phyloP scores from a whole-genome alignment of 257 asterid species.

The Echites panduratus region DNA sequence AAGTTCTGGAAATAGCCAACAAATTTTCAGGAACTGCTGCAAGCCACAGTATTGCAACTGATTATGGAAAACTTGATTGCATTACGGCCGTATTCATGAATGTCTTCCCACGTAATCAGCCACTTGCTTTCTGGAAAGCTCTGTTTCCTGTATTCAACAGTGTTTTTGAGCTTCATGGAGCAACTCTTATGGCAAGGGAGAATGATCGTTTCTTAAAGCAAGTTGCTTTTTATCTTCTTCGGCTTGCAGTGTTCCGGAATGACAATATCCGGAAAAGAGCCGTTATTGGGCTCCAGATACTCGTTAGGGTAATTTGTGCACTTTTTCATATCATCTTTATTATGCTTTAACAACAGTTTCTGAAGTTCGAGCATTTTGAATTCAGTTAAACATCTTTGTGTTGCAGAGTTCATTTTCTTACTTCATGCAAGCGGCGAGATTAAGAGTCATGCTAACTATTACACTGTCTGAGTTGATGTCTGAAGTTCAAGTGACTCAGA shows the following conservation, averaged over 20 bases:
- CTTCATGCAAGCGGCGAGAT: slow-evolving; percentile 73
- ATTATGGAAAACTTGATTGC: slow-evolving; percentile 97
- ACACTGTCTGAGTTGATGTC: slow-evolving; percentile 98
- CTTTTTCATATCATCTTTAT: slow-evolving; percentile 14
- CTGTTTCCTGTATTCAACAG: slow-evolving; percentile 81
- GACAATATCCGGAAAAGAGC: slow-evolving; percentile 83
- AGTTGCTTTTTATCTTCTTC: slow-evolving; percentile 92
- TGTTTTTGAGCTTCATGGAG: slow-evolving; percentile 90
- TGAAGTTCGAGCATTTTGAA: slow-evolving; percentile 18
- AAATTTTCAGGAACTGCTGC: slow-evolving; percentile 81
- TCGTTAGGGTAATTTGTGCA: slow-evolving; percentile 45
- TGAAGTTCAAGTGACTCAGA: slow-evolving; percentile 95
- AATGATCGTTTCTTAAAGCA: slow-evolving; percentile 95
- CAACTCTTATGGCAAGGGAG: slow-evolving; percentile 95
- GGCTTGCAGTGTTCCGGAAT: slow-evolving; percentile 91
- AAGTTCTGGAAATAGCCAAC: slow-evolving; percentile 78
- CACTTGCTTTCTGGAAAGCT: slow-evolving; percentile 82
- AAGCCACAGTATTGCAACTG: slow-evolving; percentile 81
- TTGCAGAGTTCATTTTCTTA: slow-evolving; percentile 85
- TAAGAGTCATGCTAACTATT: slow-evolving; percentile 89
- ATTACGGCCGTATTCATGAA: slow-evolving; percentile 79
- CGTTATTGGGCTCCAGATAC: slow-evolving; percentile 92
- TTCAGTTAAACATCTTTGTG: slow-evolving; percentile 12
- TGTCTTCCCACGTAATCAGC: slow-evolving; percentile 82
- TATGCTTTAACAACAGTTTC: slow-evolving; percentile 4